Base-by-base conservation (phyloP, 768 basidiomycete genomes). In the Boletus barrowsii region DNA sequence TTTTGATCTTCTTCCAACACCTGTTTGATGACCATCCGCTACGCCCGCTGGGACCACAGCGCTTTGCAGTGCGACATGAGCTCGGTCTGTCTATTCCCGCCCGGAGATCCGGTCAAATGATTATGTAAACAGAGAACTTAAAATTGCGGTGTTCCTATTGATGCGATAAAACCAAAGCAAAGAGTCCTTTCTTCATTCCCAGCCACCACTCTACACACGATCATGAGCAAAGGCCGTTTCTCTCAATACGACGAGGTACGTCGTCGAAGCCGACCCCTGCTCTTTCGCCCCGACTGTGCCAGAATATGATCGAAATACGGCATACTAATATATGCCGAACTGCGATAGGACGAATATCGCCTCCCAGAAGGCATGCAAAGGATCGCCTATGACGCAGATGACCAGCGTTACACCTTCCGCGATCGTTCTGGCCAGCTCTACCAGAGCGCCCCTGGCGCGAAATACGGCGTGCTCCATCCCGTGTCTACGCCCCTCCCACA, bases 371-470 rank as follows among this genome's bases (percentile, higher is more conserved):
- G 81, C 29, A 70, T 83, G 62, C 73, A 70, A 47, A 73, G 83
- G 7, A 70, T 81, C 11, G 78, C 68, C 3, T 84, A 83, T 51
- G 83, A 84, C 56, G 73, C 79, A 0, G 83, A 84, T 50, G 74
- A 77, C 0, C 63, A 72, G n/a, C 67, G 71, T 14, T 83, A 83
- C 53, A 78, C 74, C 5, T 84, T 83, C 47, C 64, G 70, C 32
- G 82, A 84, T 51, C 56, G 58, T 3, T 62, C 73, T 4, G 82
- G 81, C 0, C 68, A 66, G 14, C 60, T 76, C 5, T 83, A 81
- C 63, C 62, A 72, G 44, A 74, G 77, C 29, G 71, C 72, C 26
- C 75, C 80, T 1, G 76, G 77, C n/a, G 68, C 67, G 33, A 59
- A 70, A 20, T 82, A 79, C 47, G 82, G 82, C 10, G 57, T 62